Conservation (phyloP, 164 flowering plant genomes). For the Chimonanthus salicifolius region DNA sequence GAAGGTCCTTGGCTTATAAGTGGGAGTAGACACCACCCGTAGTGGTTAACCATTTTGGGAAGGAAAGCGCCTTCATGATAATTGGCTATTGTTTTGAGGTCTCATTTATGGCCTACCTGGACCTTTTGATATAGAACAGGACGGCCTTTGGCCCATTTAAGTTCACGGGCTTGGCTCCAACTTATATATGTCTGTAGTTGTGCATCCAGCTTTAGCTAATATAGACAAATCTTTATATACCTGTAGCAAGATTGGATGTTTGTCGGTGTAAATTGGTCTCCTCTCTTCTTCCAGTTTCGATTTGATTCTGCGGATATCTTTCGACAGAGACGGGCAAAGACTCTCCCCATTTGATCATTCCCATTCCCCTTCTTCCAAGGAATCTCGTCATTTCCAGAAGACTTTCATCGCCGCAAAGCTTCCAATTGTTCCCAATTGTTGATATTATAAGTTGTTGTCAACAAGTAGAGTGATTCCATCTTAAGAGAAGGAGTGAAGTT, state of each 20-base stretch:
- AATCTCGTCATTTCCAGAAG: background rate
- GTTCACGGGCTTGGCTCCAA: too few relatives aligned
- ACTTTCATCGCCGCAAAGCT: background rate
- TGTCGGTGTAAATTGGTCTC: constrained; percentile 1
- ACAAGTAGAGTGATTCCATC: background rate
- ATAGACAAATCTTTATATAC: background rate
- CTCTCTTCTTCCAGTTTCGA: constrained; percentile 4
- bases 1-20: too few relatives aligned
- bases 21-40: too few relatives aligned
- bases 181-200: too few relatives aligned
- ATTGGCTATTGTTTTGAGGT: too few relatives aligned
- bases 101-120: too few relatives aligned
- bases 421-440: background rate
- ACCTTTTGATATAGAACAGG: too few relatives aligned
- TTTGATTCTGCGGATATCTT: background rate
- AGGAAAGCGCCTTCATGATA: too few relatives aligned
- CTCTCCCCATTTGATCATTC: background rate
- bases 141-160: too few relatives aligned
- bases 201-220: background rate
- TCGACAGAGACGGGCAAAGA: background rate
- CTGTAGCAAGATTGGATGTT: constrained; percentile 6
- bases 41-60: too few relatives aligned
- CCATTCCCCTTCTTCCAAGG: background rate
- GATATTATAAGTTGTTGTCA: background rate
- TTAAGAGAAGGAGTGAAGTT: background rate